Conservation (phyloP, 208 protist species). For the Spongospora subterranea region DNA sequence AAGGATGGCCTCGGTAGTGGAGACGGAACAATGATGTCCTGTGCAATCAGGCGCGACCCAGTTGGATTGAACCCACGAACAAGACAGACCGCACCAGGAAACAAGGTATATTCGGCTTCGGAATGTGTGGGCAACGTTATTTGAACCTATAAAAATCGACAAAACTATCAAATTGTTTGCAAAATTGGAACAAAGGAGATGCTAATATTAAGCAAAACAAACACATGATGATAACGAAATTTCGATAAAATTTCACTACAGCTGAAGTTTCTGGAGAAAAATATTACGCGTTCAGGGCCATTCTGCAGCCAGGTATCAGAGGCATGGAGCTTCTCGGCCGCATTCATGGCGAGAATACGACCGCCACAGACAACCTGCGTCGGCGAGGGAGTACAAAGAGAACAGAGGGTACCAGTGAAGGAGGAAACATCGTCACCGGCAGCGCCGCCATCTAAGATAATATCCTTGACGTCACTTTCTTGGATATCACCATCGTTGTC, state of each 20-base stretch:
- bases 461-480: too few species aligned
- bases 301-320: constrained; percentile 13
- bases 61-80: constrained; percentile 33
- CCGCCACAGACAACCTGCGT: constrained; percentile 35
- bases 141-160: not conserved
- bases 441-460: too few species aligned
- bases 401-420: not conserved
- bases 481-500: too few species aligned
- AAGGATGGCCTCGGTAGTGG: constrained; percentile 6
- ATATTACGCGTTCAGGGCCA: not conserved
- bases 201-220: not conserved
- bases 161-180: not conserved
- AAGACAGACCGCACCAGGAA: constrained; percentile 19
- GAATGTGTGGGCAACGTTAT: not conserved
- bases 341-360: not conserved
- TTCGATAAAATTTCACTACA: too few species aligned
- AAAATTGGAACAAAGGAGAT: not conserved
- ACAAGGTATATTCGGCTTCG: not conserved
- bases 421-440: too few species aligned
- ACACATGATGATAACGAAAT: too few species aligned
- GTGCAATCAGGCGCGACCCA: not conserved
- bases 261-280: not conserved
- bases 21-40: not conserved
- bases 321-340: not conserved
- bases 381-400: not conserved